phyloP scores from a whole-genome alignment of 768 basidiomycete genomes.

The Podaxis sp. region DNA sequence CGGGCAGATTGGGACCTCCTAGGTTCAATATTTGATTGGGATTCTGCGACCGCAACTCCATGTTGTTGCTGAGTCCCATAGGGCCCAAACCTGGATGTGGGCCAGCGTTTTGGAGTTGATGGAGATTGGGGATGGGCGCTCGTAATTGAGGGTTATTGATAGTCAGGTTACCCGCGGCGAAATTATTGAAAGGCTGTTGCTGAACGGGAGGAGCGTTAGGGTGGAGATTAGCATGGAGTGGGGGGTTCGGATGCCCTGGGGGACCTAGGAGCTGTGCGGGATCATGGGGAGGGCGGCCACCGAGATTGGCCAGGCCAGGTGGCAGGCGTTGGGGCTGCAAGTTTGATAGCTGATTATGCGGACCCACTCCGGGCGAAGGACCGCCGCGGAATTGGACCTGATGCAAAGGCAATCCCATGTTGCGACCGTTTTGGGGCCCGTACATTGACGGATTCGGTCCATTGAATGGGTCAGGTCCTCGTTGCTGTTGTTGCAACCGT shows the following conservation, averaged over 20 bases:
- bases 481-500: conserved; percentile 49
- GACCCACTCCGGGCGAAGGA: conserved; percentile 57
- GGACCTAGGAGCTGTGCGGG: conserved; percentile 63
- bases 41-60: conserved; percentile 53
- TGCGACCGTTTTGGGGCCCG: conserved; percentile 54
- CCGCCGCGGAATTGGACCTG: conserved; percentile 67
- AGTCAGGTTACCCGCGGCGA: conserved; percentile 40
- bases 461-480: conserved; percentile 55
- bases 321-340: conserved; percentile 62
- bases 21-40: conserved; percentile 53
- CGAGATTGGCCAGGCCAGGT: conserved; percentile 79
- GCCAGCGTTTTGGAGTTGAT: conserved; percentile 47
- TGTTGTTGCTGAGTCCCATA: conserved; percentile 51
- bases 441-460: conserved; percentile 48
- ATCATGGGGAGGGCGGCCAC: conserved; percentile 79
- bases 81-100: conserved; percentile 45
- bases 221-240: conserved; percentile 46
- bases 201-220: conserved; percentile 35
- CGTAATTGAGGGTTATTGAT: conserved; percentile 53
- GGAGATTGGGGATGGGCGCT: conserved; percentile 43
- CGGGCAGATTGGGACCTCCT: conserved; percentile 41
- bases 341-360: conserved; percentile 42
- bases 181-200: conserved; percentile 53
- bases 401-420: conserved; percentile 54
- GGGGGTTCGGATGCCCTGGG: conserved; percentile 40